Percentiles rank a stretch among this genome's conserved stretches.
These are phyloP conservation scores for Fusarium nematophilum DNA, from an alignment of 2,329 filamentous ascomycete genomes.

Conservation along the genomic window DNA sequence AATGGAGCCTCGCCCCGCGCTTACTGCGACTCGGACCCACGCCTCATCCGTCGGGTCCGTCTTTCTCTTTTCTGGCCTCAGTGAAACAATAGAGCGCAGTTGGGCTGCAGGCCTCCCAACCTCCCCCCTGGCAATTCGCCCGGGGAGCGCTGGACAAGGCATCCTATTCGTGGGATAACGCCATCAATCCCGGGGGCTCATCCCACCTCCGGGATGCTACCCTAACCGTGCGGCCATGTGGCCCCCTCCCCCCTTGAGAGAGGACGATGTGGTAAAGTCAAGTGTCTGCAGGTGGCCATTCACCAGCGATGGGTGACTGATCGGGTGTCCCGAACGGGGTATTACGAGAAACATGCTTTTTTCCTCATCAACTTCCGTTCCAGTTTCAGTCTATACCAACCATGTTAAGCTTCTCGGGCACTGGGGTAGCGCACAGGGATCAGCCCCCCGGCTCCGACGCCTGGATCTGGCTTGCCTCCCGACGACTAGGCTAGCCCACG, in stretches of 20 bases:
- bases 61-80: not conserved
- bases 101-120: constrained; percentile 1
- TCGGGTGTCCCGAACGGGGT: not conserved
- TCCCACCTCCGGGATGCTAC: constrained; percentile 15
- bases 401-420: no score
- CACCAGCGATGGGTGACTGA: not conserved
- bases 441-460: not conserved
- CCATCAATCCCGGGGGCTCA: constrained; percentile 8
- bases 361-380: no score
- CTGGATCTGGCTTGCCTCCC: not conserved
- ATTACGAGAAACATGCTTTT: no score
- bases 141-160: constrained; percentile 7
- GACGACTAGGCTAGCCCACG: not conserved
- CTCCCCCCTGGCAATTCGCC: no score
- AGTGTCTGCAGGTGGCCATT: not conserved
- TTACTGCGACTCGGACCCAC: not conserved
- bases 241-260: constrained; percentile 19
- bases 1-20: constrained; percentile 11
- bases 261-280: not conserved
- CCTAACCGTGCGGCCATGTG: constrained; percentile 38
- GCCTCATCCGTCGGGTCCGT: not conserved
- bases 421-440: no score
- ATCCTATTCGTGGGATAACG: constrained; percentile 43
- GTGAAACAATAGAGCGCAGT: constrained; percentile 26
- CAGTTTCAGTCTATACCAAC: no score